Evolutionary conservation across 441 rosid genomes (phyloP), one percentile per base, ranked within the genome.

Genomic region (Melastoma candidum): DNA sequence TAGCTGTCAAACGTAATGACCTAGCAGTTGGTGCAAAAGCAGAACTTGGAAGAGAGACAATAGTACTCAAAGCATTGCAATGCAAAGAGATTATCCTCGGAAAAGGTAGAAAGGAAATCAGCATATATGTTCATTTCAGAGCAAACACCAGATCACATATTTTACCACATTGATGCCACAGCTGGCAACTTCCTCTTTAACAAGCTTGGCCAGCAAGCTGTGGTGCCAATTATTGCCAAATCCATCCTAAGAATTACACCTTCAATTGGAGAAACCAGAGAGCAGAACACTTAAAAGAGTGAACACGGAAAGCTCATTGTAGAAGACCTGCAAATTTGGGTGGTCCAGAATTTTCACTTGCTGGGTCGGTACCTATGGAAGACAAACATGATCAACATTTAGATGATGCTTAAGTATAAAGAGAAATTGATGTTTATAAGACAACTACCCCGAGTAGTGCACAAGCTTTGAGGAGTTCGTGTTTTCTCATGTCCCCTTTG

Each of bases 391-490:
- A 7, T 13, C 22, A 14, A 24, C 26, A 7, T n/a, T 46, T 56
- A 8, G 11, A 8, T 7, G 50, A 26, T 46, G 7, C 46, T 29
- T 11, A 14, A n/a, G 13, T 32, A 9, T 52, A 7, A 26, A 52
- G 56, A 36, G 8, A 4, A 36, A 9, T 36, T 4, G 41, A 36
- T 36, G 41, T 36, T 36, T 36, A 36, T 36, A 36, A 36, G 41
- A 36, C 7, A 14, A 47, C 58, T 61, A 90, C 96, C 83, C 78
- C 72, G 51, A 82, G 92, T 41, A 78, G 81, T 44, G 77, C 79
- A 81, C 92, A 83, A 39, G 95, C 97, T 58, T 43, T 68, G 44
- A 70, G 76, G 36, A 90, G 75, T 72, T 87, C 96, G 12, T 69
- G 64, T 47, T 63, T 86, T 67, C 92, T 81, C 58, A 68, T 59